Percentiles rank a stretch among this genome's conserved stretches.
These are phyloP conservation scores for Lactarius deliciosus DNA, from an alignment of 768 basidiomycete genomes.

Conservation along the genomic window DNA sequence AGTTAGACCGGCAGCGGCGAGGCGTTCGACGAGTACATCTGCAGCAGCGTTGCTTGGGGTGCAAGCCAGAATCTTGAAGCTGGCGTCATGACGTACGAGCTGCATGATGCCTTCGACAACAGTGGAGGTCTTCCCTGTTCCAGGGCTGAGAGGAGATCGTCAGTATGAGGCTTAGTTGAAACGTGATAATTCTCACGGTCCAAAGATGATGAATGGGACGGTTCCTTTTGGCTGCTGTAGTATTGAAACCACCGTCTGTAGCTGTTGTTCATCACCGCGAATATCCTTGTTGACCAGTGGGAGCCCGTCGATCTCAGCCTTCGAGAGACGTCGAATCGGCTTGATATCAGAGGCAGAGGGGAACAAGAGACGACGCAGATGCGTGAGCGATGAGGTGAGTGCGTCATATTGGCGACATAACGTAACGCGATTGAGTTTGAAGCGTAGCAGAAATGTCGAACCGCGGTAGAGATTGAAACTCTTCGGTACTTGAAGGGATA, in stretches of 20 bases:
- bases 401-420: conserved; percentile 61
- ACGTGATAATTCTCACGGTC: conserved; percentile 46
- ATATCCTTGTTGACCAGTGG: conserved; percentile 46
- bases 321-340: conserved; percentile 23
- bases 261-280: conserved; percentile 46
- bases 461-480: conserved; percentile 44
- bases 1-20: conserved; percentile 27
- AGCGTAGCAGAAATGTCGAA: conserved; percentile 50
- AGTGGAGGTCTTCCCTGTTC: conserved; percentile 43
- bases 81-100: conserved; percentile 31
- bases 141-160: conserved; percentile 35
- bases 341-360: conserved; percentile 40
- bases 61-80: conserved; percentile 36
- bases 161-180: neutral
- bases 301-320: conserved; percentile 22
- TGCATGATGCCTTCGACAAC: conserved; percentile 41
- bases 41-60: conserved; percentile 42
- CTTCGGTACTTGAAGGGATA: conserved; percentile 48
- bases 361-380: conserved; percentile 51
- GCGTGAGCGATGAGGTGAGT: conserved; percentile 43
- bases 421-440: conserved; percentile 54
- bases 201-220: conserved; percentile 59
- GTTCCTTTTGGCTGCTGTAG: conserved; percentile 45
- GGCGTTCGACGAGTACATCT: conserved; percentile 37
- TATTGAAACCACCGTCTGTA: conserved; percentile 51